Evolutionary conservation across 306 rosid species (phyloP).

Genomic region (Castanea mollissima): DNA sequence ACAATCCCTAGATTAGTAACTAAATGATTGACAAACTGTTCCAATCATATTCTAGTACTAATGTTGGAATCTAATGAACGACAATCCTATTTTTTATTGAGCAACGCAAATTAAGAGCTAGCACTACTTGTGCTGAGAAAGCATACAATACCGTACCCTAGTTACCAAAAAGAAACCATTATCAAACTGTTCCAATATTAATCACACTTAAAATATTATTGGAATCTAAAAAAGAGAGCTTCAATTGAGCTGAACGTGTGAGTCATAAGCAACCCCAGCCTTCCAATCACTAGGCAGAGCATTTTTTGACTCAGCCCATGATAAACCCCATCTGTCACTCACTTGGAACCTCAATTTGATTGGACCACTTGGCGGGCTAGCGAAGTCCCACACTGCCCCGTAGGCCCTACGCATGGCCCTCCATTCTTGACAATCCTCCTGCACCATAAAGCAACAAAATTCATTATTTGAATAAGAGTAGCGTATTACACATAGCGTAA

Average conservation of each 20-base stretch:
- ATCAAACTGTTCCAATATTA: no score
- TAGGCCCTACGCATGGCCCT: slow-evolving; percentile 52
- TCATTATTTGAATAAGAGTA: not conserved
- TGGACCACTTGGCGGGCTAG: slow-evolving; percentile 55
- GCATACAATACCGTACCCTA: no score
- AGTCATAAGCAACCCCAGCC: slow-evolving; percentile 61
- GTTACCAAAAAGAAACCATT: no score
- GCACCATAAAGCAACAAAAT: not conserved
- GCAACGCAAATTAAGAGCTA: no score
- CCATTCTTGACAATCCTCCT: slow-evolving; percentile 75
- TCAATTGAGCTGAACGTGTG: slow-evolving; percentile 46
- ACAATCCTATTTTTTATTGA: no score
- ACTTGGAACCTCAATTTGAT: slow-evolving; percentile 61
- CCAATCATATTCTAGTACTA: no score
- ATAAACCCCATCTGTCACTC: slow-evolving; percentile 41
- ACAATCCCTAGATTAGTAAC: no score
- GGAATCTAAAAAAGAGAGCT: no score
- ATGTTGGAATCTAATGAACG: no score
- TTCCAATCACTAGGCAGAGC: slow-evolving; percentile 68
- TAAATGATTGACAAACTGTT: no score
- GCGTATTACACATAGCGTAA: accelerated
- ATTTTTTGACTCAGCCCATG: slow-evolving; percentile 49
- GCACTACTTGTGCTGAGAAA: no score
- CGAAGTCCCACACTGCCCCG: slow-evolving; percentile 70
- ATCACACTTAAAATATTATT: no score